Base-by-base conservation (phyloP, 768 basidiomycete genomes). In the Mycena sanguinolenta region DNA sequence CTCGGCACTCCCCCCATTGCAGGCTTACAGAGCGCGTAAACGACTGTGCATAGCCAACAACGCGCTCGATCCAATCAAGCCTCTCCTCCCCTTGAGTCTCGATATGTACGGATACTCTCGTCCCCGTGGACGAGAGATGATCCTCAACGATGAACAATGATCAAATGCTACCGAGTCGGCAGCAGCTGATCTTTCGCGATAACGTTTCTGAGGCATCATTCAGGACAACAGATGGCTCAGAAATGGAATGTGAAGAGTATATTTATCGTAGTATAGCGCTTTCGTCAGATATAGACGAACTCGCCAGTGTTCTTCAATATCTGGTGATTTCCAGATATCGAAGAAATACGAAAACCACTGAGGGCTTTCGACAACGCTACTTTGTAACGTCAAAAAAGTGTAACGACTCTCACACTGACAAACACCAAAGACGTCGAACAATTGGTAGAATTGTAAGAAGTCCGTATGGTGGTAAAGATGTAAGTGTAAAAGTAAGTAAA, bases 401-500 rank as follows among this genome's bases (percentile, higher is more conserved):
- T 50, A 27, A 27, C 2, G 25, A 27, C 49, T 50, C 49, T 7
- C 2, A 50, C 49, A 9, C 49, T 50, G 4, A 50, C 49, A 13
- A 50, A 4, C 49, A 7, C 5, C 49, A 27, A 50, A 50, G 49
- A 50, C 49, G 49, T 50, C 49, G 49, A 50, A 50, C 49, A 50
- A 50, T 25, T 4, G 5, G 49, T 50, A 50, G 49, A 12, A 50
- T 50, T 50, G 49, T 50, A 12, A n/a, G n/a, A 50, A 50, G 25
- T 50, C 49, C 25, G 2, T 25, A 25, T 25, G n/a, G 49, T 50
- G 49, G 49, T 50, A 50, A 25, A 21, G 23, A 14, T 19, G 46
- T 49, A 49, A 49, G 46, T 19, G 46, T 49, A 49, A 49, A 49
- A 49, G 46, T 49, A 10, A n/a, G 49, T 50, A 50, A 50, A 50